A percentile compares a stretch with the other conserved stretches of the same genome.
These are phyloP conservation scores for Gryganskiella cystojenkinii DNA, from an alignment of 192 early-diverging fungal genomes.

Conservation along the genomic window DNA sequence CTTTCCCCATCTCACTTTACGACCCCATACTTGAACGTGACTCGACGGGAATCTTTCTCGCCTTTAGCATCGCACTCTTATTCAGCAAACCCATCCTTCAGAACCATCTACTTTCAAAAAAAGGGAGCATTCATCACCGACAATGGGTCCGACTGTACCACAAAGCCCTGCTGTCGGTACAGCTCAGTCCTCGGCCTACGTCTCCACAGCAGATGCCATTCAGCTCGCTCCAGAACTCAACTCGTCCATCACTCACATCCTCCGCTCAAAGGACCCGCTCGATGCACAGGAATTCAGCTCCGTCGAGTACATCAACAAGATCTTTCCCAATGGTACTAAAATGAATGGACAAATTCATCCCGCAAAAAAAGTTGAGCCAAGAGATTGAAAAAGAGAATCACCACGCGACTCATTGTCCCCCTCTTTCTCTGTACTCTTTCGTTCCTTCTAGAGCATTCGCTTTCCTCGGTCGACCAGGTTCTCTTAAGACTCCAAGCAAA, in stretches of 20 bases:
- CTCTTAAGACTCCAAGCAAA: constrained; percentile 68
- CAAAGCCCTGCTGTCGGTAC: background rate
- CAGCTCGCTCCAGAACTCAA: constrained; percentile 68
- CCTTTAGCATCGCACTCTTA: no score
- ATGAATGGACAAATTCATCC: background rate
- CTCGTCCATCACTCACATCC: constrained; percentile 61
- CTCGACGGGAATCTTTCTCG: no score
- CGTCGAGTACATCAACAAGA: constrained; percentile 79
- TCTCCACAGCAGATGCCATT: constrained; percentile 41
- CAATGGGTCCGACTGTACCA: constrained; percentile 8
- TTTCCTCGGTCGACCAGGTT: constrained; percentile 73
- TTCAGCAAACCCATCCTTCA: background rate
- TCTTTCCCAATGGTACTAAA: constrained; percentile 79
- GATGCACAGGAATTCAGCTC: constrained; percentile 79
- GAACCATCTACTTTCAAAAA: no score
- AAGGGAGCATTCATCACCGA: no score
- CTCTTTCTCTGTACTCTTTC: background rate
- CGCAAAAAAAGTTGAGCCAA: background rate
- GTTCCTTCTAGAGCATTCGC: constrained; percentile 66
- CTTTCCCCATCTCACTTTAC: background rate
- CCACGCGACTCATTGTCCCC: background rate
- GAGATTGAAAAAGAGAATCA: background rate
- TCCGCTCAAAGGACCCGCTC: constrained; percentile 69
- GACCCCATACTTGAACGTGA: background rate
- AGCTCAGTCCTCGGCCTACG: constrained; percentile 14